Base-by-base conservation (phyloP, 768 basidiomycete species). In the Amanita rimosa region DNA sequence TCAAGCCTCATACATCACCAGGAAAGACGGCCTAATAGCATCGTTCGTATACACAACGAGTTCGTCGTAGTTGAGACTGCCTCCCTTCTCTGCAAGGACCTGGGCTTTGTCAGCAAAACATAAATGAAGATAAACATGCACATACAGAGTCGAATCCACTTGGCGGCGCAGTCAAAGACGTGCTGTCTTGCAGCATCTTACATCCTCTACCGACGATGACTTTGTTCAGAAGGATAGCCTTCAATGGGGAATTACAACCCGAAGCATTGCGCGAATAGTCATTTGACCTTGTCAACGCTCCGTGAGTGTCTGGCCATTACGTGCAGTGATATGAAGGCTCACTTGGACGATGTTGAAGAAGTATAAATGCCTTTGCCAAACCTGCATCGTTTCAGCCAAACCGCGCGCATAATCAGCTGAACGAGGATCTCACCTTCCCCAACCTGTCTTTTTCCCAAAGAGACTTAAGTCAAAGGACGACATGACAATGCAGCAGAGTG, bases 341-440 rank as follows among this genome's bases (percentile, higher is more conserved):
- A 78, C 74, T 85, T 85, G 6, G 83, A 85, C n/a, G 83, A 83
- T 1, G 83, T 85, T n/a, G 80, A 79, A 4, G 81, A 82, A 1
- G 82, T 83, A 58, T 84, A 85, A 36, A 84, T 79, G 21, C 83
- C 83, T 33, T 75, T 74, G 21, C 83, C 83, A 44, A 84, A 83
- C 52, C 81, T 83, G 26, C 7, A 37, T 27, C 16, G 6, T 22
- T 19, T 42, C 40, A 22, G 21, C 8, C 24, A 14, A 24, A 3
- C 22, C 2, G 13, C 5, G 0, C 4, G 26, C 21, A 16, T 10
- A 4, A 8, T 37, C 11, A 38, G 16, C 13, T 31, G 19, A 29
- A 33, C 17, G 11, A 33, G 13, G 8, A 37, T 53, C 67, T 45
- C 57, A 76, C 78, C 81, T 75, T 57, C 83, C 83, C 79, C 81